Evolutionary conservation across 176 grass and related monocot genomes (phyloP).

Genomic region (Phoenix dactylifera): DNA sequence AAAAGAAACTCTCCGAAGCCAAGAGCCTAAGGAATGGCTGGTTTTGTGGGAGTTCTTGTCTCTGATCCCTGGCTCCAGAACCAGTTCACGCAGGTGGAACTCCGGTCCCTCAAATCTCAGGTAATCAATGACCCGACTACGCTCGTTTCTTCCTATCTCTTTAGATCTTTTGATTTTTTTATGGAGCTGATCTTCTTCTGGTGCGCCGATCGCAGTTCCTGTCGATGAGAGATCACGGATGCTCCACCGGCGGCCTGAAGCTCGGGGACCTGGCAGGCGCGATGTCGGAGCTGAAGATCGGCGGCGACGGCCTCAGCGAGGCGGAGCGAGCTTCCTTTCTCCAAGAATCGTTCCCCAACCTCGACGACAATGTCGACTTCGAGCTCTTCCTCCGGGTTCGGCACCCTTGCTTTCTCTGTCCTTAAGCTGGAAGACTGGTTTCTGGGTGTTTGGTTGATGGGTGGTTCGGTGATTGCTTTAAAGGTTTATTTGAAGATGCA

Average conservation of each 20-base stretch:
- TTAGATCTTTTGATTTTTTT: too few species aligned
- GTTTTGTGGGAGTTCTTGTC: slow-evolving; percentile 32
- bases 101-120: slow-evolving; percentile 57
- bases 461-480: background rate
- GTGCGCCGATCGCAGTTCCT: slow-evolving; percentile 20
- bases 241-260: slow-evolving; percentile 32
- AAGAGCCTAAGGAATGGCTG: slow-evolving; percentile 1
- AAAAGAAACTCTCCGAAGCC: too few species aligned
- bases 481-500: slow-evolving; percentile 71
- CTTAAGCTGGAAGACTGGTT: too few species aligned
- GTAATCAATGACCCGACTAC: background rate
- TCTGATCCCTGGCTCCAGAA: slow-evolving; percentile 73
- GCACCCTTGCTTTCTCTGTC: background rate
- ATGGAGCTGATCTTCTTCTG: too few species aligned
- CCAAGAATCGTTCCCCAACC: slow-evolving; percentile 29
- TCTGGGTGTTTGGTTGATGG: background rate
- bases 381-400: slow-evolving; percentile 69
- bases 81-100: slow-evolving; percentile 75
- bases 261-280: slow-evolving; percentile 51
- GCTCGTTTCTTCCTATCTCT: background rate
- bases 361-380: slow-evolving; percentile 48
- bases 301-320: slow-evolving; percentile 24
- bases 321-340: slow-evolving; percentile 51
- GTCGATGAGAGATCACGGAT: slow-evolving; percentile 24
- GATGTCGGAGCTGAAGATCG: slow-evolving; percentile 33